Conservation (phyloP, 2,329 filamentous ascomycete species). For the Apiospora phragmitis region DNA sequence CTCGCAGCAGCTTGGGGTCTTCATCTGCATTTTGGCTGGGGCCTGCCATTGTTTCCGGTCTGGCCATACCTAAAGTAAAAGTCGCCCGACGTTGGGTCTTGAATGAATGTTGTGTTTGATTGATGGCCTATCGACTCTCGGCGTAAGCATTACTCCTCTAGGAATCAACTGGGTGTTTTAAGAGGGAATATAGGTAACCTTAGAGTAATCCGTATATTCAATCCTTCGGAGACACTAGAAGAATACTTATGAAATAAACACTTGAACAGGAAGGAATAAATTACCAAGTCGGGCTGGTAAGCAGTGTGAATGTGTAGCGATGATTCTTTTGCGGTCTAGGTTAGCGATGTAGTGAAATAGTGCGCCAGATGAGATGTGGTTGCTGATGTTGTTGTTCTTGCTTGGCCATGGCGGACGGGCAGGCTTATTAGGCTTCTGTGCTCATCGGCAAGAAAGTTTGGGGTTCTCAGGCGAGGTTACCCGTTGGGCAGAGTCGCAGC, state of each 20-base stretch:
- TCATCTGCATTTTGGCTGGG: constrained; percentile 45
- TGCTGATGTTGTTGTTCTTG: not conserved
- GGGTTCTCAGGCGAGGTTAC: not conserved
- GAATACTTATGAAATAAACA: too few species aligned
- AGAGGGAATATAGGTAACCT: too few species aligned
- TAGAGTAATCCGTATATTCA: too few species aligned
- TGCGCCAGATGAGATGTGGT: not conserved
- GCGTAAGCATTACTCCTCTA: too few species aligned
- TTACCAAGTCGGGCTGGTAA: too few species aligned
- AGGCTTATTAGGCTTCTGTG: not conserved
- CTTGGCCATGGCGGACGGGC: not conserved
- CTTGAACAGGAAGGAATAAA: too few species aligned
- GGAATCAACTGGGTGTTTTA: too few species aligned
- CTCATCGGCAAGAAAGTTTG: not conserved
- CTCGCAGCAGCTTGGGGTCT: constrained; percentile 75
- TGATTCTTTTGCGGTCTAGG: not conserved
- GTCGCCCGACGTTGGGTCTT: not conserved
- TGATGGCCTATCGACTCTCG: too few species aligned
- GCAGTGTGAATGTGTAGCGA: not conserved
- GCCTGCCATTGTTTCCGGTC: constrained; percentile 27
- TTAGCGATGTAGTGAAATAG: not conserved
- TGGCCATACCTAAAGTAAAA: not conserved
- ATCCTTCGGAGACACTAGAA: too few species aligned
- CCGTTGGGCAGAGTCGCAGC: not conserved
- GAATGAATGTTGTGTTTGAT: not conserved